Conservation (phyloP, 441 rosid species). For the Euphorbia schlechtendalii region DNA sequence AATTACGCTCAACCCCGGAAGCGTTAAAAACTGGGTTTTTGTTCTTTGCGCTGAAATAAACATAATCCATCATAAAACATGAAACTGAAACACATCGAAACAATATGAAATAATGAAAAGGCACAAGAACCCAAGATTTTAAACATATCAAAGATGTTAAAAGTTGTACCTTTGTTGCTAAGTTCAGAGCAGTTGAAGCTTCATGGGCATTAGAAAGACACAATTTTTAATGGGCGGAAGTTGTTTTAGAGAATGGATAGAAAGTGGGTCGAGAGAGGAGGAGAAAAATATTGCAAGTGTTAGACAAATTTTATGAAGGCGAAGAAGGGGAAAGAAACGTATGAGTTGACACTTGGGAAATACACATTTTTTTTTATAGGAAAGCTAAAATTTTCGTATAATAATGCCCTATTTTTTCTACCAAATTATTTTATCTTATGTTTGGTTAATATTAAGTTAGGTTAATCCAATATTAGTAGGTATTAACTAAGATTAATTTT, state of each 20-base stretch:
- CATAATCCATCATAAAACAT: conserved; percentile 20
- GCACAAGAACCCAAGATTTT: conserved; percentile 20
- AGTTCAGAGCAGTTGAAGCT: conserved; percentile 26
- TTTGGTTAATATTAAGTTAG: neutral
- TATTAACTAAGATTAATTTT: no score
- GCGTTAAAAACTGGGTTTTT: conserved; percentile 29
- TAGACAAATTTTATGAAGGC: conserved; percentile 7
- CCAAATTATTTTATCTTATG: neutral
- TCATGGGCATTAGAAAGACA: conserved; percentile 3
- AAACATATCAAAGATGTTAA: conserved; percentile 10
- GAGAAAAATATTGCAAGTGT: neutral
- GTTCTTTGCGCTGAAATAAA: conserved; percentile 28
- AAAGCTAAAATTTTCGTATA: neutral
- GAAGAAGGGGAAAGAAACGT: conserved; percentile 10
- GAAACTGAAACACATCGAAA: conserved; percentile 16
- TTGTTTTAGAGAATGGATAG: neutral
- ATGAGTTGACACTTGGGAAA: neutral
- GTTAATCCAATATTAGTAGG: neutral
- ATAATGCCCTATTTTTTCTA: neutral
- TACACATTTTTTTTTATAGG: neutral
- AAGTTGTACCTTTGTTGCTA: conserved; percentile 10
- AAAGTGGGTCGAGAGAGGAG: neutral
- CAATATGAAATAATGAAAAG: conserved; percentile 6
- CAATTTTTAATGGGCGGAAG: neutral
- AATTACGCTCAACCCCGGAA: conserved; percentile 9